Conservation (phyloP, 192 early-diverging fungal species). For the Martensiomyces pterosporus region DNA sequence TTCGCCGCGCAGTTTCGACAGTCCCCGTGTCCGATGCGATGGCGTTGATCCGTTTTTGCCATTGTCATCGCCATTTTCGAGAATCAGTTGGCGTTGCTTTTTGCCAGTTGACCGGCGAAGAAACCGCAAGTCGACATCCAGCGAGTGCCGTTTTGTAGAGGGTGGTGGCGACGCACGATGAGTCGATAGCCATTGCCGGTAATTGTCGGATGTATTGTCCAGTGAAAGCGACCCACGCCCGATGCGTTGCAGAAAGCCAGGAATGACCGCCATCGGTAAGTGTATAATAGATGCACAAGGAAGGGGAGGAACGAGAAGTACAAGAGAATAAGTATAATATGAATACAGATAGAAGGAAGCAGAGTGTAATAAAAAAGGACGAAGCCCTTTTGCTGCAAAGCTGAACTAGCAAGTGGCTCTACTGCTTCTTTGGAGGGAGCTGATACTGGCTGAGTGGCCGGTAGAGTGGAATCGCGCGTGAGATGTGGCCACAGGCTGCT, state of each 20-base stretch:
- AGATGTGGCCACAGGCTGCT: too few relatives aligned
- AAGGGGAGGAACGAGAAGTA: background rate
- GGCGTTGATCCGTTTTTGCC: too few relatives aligned
- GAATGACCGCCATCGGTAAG: slow-evolving; percentile 8
- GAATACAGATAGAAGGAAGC: too few relatives aligned
- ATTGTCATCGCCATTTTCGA: background rate
- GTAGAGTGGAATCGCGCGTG: too few relatives aligned
- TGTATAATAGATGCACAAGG: background rate
- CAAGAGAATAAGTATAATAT: background rate
- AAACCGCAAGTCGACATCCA: slow-evolving; percentile 4
- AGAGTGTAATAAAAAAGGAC: too few relatives aligned
- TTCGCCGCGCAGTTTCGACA: background rate
- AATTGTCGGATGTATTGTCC: slow-evolving; percentile 9
- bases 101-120: background rate
- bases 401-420: too few relatives aligned
- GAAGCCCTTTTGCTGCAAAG: too few relatives aligned
- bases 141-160: slow-evolving; percentile 6
- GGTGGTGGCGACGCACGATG: too few relatives aligned
- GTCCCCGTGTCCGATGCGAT: background rate
- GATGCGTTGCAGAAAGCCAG: slow-evolving; percentile 27
- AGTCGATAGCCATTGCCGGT: background rate
- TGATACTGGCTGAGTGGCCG: too few relatives aligned
- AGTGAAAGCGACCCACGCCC: slow-evolving; percentile 21
- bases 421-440: too few relatives aligned
- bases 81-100: too few relatives aligned